These are phyloP conservation scores for Nothophytophthora sp. DNA, from an alignment of 352 stramenopile species.

Conservation along the genomic window DNA sequence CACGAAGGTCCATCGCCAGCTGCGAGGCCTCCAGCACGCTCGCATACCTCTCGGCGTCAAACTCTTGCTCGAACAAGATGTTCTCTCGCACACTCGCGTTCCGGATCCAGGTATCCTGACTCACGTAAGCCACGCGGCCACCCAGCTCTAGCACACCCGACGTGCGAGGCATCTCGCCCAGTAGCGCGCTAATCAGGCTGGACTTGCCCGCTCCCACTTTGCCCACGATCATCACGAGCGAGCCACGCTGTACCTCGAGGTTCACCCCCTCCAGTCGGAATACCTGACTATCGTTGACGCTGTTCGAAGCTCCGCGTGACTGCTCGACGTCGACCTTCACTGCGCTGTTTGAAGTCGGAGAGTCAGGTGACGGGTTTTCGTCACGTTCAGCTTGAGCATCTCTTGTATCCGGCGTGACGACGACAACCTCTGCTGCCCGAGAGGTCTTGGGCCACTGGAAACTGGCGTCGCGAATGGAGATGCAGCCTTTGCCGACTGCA, in stretches of 20 bases:
- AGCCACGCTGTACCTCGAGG: slow-evolving; percentile 62
- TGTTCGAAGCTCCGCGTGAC: not conserved
- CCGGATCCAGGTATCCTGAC: slow-evolving; percentile 92
- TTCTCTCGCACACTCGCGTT: slow-evolving; percentile 91
- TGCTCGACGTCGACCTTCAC: not conserved
- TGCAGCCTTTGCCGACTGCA: slow-evolving; percentile 3
- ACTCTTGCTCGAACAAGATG: slow-evolving; percentile 77
- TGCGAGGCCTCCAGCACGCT: slow-evolving; percentile 37
- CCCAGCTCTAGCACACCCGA: slow-evolving; percentile 20
- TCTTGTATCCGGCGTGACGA: slow-evolving; percentile 7
- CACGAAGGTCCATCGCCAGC: slow-evolving; percentile 39
- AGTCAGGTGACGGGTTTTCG: not conserved
- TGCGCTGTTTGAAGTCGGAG: not conserved
- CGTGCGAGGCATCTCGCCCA: slow-evolving; percentile 47
- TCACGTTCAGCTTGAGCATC: not conserved
- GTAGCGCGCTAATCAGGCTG: slow-evolving; percentile 48
- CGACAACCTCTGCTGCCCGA: slow-evolving; percentile 16
- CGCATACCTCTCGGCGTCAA: slow-evolving; percentile 37
- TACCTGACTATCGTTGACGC: not conserved
- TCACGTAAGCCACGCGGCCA: slow-evolving; percentile 70
- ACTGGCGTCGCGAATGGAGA: slow-evolving; percentile 17
- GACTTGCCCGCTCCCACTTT: slow-evolving; percentile 56
- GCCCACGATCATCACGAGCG: slow-evolving; percentile 58
- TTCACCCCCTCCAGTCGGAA: slow-evolving; percentile 37
- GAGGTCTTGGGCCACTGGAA: slow-evolving; percentile 30